Percentiles rank a stretch among this genome's conserved stretches.
These are phyloP conservation scores for Mycosarcoma mackinlayi DNA, from an alignment of 1,284 basidiomycete genomes.

Conservation along the genomic window DNA sequence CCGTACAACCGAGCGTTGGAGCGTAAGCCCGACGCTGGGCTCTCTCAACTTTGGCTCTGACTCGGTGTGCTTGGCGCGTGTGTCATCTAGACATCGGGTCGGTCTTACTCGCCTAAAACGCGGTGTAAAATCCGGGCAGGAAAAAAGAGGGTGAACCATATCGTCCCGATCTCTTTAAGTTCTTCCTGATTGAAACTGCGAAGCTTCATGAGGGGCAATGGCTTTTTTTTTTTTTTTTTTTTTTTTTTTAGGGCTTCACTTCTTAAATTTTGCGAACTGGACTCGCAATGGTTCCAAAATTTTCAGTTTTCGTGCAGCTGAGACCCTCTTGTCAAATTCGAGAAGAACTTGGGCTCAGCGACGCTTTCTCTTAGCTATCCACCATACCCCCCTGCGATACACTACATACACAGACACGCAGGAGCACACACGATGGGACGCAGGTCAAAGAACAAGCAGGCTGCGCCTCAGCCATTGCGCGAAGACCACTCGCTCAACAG, in stretches of 20 bases:
- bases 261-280: background rate
- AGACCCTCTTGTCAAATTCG: conserved; percentile 10
- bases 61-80: too few relatives aligned
- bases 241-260: too few relatives aligned
- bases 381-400: conserved; percentile 1
- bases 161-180: too few relatives aligned
- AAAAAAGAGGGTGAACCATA: too few relatives aligned
- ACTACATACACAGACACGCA: background rate
- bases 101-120: too few relatives aligned
- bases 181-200: too few relatives aligned
- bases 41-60: too few relatives aligned
- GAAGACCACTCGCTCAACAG: conserved; percentile 69
- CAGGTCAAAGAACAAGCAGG: conserved; percentile 90
- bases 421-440: conserved; percentile 77
- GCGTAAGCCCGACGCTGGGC: too few relatives aligned
- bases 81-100: too few relatives aligned
- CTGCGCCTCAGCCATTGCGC: conserved; percentile 76
- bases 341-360: conserved; percentile 3
- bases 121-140: too few relatives aligned
- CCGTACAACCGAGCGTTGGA: too few relatives aligned
- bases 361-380: background rate
- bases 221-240: conserved; percentile 1
- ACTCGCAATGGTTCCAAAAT: background rate
- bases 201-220: too few relatives aligned
- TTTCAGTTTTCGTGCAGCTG: conserved; percentile 5